A percentile compares a stretch with the other conserved stretches of the same genome.
Conservation (phyloP, 2,329 filamentous ascomycete species). For the Coniochaeta prunicola region DNA sequence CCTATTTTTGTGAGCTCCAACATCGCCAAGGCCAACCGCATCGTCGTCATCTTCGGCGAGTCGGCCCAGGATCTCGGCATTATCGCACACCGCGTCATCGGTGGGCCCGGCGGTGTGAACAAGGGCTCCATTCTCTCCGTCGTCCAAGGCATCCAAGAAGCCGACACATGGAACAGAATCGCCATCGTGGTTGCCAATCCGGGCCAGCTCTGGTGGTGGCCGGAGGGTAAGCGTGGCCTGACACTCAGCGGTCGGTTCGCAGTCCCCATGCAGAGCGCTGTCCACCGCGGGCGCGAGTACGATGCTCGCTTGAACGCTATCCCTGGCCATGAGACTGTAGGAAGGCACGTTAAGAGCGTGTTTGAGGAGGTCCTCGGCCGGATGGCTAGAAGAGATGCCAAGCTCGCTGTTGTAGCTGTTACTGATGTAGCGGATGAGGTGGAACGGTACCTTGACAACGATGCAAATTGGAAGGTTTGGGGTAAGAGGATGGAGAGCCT, state of each 20-base stretch:
- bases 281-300: slow-evolving; percentile 47
- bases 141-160: slow-evolving; percentile 35
- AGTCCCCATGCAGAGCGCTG: slow-evolving; percentile 55
- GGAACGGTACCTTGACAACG: slow-evolving; percentile 48
- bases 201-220: slow-evolving; percentile 72
- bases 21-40: slow-evolving; percentile 47
- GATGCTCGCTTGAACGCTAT: slow-evolving; percentile 53
- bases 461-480: slow-evolving; percentile 42
- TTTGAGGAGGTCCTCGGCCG: slow-evolving; percentile 55
- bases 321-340: slow-evolving; percentile 45
- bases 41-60: slow-evolving; percentile 72
- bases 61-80: slow-evolving; percentile 65
- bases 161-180: slow-evolving; percentile 28
- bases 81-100: slow-evolving; percentile 61
- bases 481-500: slow-evolving; percentile 37
- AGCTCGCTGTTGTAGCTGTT: slow-evolving; percentile 64
- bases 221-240: slow-evolving; percentile 52
- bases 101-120: slow-evolving; percentile 57
- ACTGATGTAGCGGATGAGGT: slow-evolving; percentile 57
- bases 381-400: slow-evolving; percentile 39
- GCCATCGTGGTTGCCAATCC: slow-evolving; percentile 71
- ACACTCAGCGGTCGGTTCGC: slow-evolving; percentile 48
- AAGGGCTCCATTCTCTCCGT: slow-evolving; percentile 65
- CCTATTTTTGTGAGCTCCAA: slow-evolving; percentile 57
- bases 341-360: slow-evolving; percentile 58